These are phyloP conservation scores for Brettanomyces nanus DNA, from an alignment of 805 yeast species.

Conservation along the genomic window DNA sequence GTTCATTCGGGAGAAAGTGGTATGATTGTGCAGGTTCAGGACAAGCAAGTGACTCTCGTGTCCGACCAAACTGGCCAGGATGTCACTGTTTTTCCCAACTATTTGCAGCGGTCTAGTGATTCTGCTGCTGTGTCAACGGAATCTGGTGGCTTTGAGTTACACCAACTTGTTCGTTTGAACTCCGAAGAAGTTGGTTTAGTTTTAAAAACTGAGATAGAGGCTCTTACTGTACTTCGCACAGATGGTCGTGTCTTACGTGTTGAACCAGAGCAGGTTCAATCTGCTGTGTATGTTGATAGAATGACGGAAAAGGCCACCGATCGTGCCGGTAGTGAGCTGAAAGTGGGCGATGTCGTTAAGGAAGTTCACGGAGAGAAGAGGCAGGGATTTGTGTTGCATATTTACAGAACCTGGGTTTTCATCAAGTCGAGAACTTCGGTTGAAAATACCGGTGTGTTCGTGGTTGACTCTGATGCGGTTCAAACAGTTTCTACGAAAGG, in stretches of 20 bases:
- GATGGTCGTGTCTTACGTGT: constrained; percentile 70
- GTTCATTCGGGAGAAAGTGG: constrained; percentile 92
- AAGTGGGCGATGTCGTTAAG: constrained; percentile 87
- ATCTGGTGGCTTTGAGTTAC: constrained; percentile 51
- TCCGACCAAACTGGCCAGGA: constrained; percentile 86
- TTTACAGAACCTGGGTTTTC: constrained; percentile 73
- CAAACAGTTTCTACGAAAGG: constrained; percentile 82
- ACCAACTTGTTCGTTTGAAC: constrained; percentile 83
- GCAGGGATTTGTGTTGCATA: constrained; percentile 82
- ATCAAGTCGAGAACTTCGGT: constrained; percentile 68
- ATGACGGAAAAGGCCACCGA: constrained; percentile 83
- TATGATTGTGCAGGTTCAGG: constrained; percentile 72
- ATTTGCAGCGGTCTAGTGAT: constrained; percentile 86
- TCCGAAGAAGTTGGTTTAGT: constrained; percentile 84
- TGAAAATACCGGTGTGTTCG: constrained; percentile 90
- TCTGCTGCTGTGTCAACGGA: constrained; percentile 65
- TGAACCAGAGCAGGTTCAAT: constrained; percentile 74
- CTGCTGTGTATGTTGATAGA: constrained; percentile 56
- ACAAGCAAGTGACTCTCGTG: constrained; percentile 81
- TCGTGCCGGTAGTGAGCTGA: constrained; percentile 71
- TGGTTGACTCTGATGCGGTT: constrained; percentile 64
- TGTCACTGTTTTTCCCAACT: constrained; percentile 87
- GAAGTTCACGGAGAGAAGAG: constrained; percentile 78
- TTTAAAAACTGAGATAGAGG: constrained; percentile 81
- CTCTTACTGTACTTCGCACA: constrained; percentile 70